Evolutionary conservation across 2,329 filamentous ascomycete species (phyloP).

Genomic region (Amphichorda felina): DNA sequence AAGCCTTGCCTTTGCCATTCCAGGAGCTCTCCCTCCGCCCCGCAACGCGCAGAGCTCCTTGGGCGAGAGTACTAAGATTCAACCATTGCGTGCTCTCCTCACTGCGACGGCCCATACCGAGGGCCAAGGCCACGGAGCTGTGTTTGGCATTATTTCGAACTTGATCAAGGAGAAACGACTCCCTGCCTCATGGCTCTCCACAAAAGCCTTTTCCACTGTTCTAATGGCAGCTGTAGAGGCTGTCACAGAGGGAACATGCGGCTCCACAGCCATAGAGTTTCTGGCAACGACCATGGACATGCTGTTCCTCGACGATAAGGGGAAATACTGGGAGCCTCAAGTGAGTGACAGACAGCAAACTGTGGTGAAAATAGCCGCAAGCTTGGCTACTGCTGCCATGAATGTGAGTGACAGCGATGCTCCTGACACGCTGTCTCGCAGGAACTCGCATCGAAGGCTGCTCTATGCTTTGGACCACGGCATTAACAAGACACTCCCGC

Average conservation of each 20-base stretch:
- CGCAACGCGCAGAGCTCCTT: background rate
- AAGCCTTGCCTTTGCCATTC: conserved; percentile 7
- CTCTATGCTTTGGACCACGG: background rate
- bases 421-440: background rate
- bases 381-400: conserved; percentile 11
- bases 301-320: background rate
- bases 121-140: background rate
- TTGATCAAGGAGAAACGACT: conserved; percentile 1
- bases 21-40: background rate
- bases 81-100: conserved; percentile 1
- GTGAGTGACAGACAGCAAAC: conserved; percentile 10
- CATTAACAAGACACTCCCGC: too few species aligned
- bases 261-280: background rate
- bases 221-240: conserved; percentile 1
- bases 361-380: conserved; percentile 16
- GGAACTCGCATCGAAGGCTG: background rate
- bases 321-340: background rate
- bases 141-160: background rate
- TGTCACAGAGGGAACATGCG: background rate
- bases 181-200: conserved; percentile 1
- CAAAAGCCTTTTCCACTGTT: conserved; percentile 1
- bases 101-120: background rate
- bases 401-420: background rate
- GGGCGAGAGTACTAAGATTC: background rate
- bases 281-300: conserved; percentile 1